These are phyloP conservation scores for Colletotrichum graminicola DNA, from an alignment of 2,329 filamentous ascomycete species.

Conservation along the genomic window DNA sequence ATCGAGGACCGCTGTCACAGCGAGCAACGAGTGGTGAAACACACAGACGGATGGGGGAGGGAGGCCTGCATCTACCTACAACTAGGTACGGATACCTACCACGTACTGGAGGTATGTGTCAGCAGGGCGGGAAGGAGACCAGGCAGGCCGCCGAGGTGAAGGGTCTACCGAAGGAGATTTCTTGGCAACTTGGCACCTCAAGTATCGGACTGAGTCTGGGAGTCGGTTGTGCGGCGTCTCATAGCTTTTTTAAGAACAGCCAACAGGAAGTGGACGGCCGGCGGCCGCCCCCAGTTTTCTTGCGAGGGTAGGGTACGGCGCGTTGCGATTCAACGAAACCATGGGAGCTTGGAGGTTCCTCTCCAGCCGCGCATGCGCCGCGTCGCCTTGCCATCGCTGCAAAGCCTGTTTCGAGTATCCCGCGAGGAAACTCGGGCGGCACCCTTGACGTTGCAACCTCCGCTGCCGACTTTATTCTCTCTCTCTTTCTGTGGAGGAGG, in stretches of 20 bases:
- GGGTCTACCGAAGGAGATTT: constrained; percentile 27
- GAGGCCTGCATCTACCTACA: not conserved
- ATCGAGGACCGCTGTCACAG: constrained; percentile 31
- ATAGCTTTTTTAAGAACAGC: constrained; percentile 41
- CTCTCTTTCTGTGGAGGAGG: not conserved
- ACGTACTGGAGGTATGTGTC: constrained; percentile 15
- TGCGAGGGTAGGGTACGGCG: not conserved
- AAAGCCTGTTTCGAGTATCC: constrained; percentile 16
- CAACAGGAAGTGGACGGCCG: constrained; percentile 6
- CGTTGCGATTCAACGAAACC: not conserved
- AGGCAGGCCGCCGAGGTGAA: not conserved
- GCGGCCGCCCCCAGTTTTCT: constrained; percentile 5
- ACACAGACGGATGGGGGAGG: constrained; percentile 1
- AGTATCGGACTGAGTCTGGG: constrained; percentile 41
- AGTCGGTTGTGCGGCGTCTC: constrained; percentile 41
- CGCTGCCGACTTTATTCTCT: constrained; percentile 13
- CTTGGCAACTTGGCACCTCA: constrained; percentile 40
- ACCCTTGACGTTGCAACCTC: constrained; percentile 36
- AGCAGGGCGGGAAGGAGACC: constrained; percentile 16
- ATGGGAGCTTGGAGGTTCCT: not conserved
- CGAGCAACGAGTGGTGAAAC: constrained; percentile 25
- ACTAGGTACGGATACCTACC: too few species aligned
- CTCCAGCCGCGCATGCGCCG: too few species aligned
- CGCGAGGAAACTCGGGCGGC: constrained; percentile 18
- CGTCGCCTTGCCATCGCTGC: not conserved